Evolutionary conservation across 2,329 filamentous ascomycete species (phyloP).

Genomic region (Monosporascus sp.): DNA sequence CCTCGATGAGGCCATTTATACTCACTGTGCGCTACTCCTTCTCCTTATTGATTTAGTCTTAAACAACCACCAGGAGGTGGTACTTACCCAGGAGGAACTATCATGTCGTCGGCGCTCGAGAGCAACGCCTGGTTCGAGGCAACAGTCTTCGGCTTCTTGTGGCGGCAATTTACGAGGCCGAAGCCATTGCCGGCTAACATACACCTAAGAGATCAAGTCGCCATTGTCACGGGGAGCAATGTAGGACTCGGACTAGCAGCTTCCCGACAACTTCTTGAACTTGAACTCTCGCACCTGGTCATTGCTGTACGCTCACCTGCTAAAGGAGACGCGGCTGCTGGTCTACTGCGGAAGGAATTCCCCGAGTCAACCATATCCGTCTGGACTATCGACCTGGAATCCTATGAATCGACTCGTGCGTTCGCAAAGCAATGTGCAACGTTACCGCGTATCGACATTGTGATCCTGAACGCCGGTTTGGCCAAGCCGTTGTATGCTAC

Average conservation of each 20-base stretch:
- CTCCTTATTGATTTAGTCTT: no score
- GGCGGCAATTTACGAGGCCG: slow-evolving; percentile 15
- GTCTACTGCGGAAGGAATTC: slow-evolving; percentile 23
- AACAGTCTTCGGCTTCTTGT: slow-evolving; percentile 37
- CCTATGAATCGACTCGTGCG: slow-evolving; percentile 35
- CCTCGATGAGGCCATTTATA: no score
- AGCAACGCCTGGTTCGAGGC: slow-evolving; percentile 23
- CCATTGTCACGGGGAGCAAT: slow-evolving; percentile 42
- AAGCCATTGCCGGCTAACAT: slow-evolving; percentile 14
- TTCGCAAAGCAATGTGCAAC: slow-evolving; percentile 30
- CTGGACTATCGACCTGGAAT: slow-evolving; percentile 39
- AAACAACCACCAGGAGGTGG: no score
- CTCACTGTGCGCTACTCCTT: no score
- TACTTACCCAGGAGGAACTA: no score
- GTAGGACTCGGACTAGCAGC: slow-evolving; percentile 40
- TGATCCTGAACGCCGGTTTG: slow-evolving; percentile 40
- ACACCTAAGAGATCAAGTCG: slow-evolving; percentile 28
- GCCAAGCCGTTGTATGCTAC: slow-evolving; percentile 12
- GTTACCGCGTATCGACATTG: slow-evolving; percentile 36
- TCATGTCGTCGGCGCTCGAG: slow-evolving; percentile 33
- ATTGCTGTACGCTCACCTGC: slow-evolving; percentile 34
- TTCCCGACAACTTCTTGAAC: slow-evolving; percentile 32
- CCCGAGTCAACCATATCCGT: slow-evolving; percentile 32
- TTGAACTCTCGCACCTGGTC: slow-evolving; percentile 33
- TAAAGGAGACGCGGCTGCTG: slow-evolving; percentile 35